Conservation (phyloP, 2,329 filamentous ascomycete genomes). For the Fonsecaea nubica region DNA sequence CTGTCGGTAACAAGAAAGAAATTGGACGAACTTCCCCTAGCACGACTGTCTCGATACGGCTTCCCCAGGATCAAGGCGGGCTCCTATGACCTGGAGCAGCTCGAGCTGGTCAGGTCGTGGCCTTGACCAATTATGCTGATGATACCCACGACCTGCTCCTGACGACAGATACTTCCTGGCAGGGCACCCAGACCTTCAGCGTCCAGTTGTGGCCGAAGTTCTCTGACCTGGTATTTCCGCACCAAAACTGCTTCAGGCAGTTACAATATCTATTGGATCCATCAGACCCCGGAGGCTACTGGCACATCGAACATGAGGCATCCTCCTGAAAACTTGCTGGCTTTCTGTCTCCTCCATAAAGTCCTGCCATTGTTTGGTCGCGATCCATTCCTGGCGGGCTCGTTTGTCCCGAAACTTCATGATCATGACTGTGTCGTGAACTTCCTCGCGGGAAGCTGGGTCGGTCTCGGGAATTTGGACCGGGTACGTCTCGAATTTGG, state of each 20-base stretch:
- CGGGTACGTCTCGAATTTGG: constrained; percentile 41
- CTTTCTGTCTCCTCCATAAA: constrained; percentile 42
- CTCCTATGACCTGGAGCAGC: neutral
- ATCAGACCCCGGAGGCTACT: constrained; percentile 41
- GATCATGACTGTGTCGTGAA: constrained; percentile 42
- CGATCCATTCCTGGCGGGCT: constrained; percentile 41
- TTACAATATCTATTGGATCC: constrained; percentile 41
- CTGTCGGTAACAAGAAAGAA: neutral
- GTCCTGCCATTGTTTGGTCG: constrained; percentile 41
- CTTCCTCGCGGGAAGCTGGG: constrained; percentile 34
- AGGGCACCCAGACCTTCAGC: neutral
- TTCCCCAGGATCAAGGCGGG: neutral
- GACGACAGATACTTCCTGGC: neutral
- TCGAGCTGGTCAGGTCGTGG: neutral
- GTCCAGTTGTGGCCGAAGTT: neutral
- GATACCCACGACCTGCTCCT: neutral
- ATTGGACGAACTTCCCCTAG: neutral
- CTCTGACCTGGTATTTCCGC: neutral
- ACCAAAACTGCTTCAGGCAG: constrained; percentile 21
- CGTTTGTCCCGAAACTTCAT: constrained; percentile 41
- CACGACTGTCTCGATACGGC: neutral
- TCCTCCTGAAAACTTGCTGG: constrained; percentile 40
- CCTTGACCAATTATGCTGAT: neutral
- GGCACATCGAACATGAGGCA: constrained; percentile 44
- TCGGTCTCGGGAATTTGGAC: constrained; percentile 39